Percentiles rank a stretch among this genome's conserved stretches.
Evolutionary conservation across 495 filamentous ascomycete species (phyloP).

Genomic region (Coniosporium apollinis): DNA sequence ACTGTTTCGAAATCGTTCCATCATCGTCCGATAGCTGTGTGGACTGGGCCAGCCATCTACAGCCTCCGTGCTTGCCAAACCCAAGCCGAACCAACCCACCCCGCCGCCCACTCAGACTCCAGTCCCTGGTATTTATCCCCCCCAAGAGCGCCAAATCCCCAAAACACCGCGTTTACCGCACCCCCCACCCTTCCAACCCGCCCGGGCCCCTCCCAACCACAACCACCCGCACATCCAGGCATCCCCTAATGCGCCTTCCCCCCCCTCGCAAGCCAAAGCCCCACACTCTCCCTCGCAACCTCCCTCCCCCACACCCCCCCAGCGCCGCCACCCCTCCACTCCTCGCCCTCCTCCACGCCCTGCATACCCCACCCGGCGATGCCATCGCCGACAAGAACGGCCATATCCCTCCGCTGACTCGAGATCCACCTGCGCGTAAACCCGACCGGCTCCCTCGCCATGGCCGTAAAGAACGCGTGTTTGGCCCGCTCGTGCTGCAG

Average conservation of each 20-base stretch:
- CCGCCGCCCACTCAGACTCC: too few species aligned
- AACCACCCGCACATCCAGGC: too few species aligned
- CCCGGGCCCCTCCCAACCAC: slow-evolving; percentile 1
- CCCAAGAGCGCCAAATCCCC: too few species aligned
- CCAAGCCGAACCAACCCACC: too few species aligned
- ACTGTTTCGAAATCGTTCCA: too few species aligned
- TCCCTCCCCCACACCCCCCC: slow-evolving; percentile 35
- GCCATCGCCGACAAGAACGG: slow-evolving; percentile 68
- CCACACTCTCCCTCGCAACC: slow-evolving; percentile 18
- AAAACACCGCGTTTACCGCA: too few species aligned
- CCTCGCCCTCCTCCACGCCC: slow-evolving; percentile 34
- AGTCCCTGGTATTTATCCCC: too few species aligned
- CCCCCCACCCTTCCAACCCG: not conserved
- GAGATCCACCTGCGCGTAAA: slow-evolving; percentile 75
- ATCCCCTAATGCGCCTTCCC: too few species aligned
- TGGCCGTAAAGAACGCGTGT: slow-evolving; percentile 60
- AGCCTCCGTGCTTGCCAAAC: too few species aligned
- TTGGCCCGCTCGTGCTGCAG: slow-evolving; percentile 66
- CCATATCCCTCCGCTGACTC: slow-evolving; percentile 77
- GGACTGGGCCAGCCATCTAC: too few species aligned
- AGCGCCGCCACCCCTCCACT: slow-evolving; percentile 39
- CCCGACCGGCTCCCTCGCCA: slow-evolving; percentile 62
- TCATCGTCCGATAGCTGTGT: too few species aligned
- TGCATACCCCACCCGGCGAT: slow-evolving; percentile 33
- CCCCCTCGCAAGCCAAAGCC: slow-evolving; percentile 14